Evolutionary conservation across 768 basidiomycete species (phyloP).

Genomic region (Trametes gibbosa): DNA sequence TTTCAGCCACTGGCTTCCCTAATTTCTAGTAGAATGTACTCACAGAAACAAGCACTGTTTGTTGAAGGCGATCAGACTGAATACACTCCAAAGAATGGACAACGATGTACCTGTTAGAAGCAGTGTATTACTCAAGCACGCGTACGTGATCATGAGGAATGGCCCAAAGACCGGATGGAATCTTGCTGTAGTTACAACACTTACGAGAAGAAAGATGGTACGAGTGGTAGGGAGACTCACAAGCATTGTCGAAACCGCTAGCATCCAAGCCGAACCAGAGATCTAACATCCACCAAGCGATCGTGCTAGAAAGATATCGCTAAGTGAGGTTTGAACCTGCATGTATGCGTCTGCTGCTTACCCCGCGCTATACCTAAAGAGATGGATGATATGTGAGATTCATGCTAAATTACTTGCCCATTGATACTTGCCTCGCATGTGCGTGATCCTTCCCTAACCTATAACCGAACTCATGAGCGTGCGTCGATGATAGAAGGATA

Average conservation of each 20-base stretch:
- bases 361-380: conserved; percentile 34
- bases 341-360: conserved; percentile 23
- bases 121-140: conserved; percentile 88
- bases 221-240: conserved; percentile 42
- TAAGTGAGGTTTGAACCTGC: background rate
- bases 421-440: conserved; percentile 34
- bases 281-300: conserved; percentile 95
- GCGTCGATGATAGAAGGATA: background rate
- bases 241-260: conserved; percentile 77
- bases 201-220: background rate
- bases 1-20: too few relatives aligned
- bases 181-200: conserved; percentile 40
- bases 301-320: conserved; percentile 39
- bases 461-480: background rate
- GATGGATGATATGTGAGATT: background rate
- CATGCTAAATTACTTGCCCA: background rate
- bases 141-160: conserved; percentile 86
- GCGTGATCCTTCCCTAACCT: conserved; percentile 65
- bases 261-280: conserved; percentile 96
- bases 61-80: conserved; percentile 7
- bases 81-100: conserved; percentile 1
- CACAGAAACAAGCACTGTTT: conserved; percentile 79
- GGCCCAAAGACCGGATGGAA: conserved; percentile 92
- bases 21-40: too few relatives aligned
- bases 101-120: conserved; percentile 73